These are phyloP conservation scores for Lecanicillium sp. DNA, from an alignment of 2,329 filamentous ascomycete genomes.

Conservation along the genomic window DNA sequence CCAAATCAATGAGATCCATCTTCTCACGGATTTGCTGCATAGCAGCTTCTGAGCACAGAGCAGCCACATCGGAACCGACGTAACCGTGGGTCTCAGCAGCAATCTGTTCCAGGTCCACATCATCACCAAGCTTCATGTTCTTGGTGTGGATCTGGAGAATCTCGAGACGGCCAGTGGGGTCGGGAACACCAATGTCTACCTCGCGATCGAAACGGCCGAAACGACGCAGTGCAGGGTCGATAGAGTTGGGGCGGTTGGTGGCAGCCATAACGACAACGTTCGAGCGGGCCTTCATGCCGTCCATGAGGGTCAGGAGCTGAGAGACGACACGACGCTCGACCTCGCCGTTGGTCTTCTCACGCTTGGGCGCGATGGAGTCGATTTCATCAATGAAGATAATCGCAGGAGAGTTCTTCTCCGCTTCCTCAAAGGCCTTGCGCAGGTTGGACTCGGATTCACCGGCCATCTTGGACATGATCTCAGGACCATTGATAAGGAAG, in stretches of 20 bases:
- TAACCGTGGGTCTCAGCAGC: conserved; percentile 98
- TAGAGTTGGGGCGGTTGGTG: conserved; percentile 97
- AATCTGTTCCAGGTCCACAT: conserved; percentile 94
- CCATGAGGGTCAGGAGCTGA: conserved; percentile 95
- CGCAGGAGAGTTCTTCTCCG: conserved; percentile 97
- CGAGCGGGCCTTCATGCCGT: conserved; percentile 98
- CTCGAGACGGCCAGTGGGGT: conserved; percentile 96
- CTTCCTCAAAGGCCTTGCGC: conserved; percentile 98
- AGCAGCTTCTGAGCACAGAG: conserved; percentile 95
- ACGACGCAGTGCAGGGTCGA: conserved; percentile 93
- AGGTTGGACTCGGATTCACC: conserved; percentile 98
- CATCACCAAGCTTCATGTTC: conserved; percentile 99
- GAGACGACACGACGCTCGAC: conserved; percentile 98
- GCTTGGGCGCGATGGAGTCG: conserved; percentile 97
- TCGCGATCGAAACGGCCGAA: conserved; percentile 99
- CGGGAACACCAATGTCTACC: conserved; percentile 95
- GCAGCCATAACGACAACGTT: conserved; percentile 99
- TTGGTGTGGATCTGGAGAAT: conserved; percentile 99
- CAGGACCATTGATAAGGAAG: conserved; percentile 97
- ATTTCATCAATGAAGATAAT: conserved; percentile 99
- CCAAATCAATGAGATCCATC: conserved; percentile 99
- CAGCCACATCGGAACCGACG: conserved; percentile 95
- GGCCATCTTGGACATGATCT: conserved; percentile 99
- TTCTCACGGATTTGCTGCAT: conserved; percentile 99
- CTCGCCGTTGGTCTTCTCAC: conserved; percentile 99